Base-by-base conservation (phyloP, 192 early-diverging fungal genomes). In the Dissophora ornata region DNA sequence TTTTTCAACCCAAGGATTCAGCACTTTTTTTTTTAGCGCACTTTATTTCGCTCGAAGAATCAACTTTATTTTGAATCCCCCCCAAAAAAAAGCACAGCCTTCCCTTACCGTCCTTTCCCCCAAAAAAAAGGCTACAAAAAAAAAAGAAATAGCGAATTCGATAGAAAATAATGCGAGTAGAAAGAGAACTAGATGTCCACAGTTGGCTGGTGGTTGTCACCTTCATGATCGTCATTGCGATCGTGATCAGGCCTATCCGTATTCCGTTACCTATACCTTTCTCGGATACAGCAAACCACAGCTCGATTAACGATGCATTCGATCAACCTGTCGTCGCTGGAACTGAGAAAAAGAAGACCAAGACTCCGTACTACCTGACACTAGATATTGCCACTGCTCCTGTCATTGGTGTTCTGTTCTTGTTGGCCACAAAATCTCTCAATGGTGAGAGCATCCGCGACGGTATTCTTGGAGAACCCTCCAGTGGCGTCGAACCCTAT, bases 381-480 rank as follows among this genome's bases (percentile, higher is more conserved):
- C 73, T 95, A 8, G 83, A 93, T 57, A 81, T 92, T 26, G 91
- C 90, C 33, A 89, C 92, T 0, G 88, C 91, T 1, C 93, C 94
- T 4, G 82, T 90, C 22, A 16, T 91, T 11, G 91, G 84, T 1
- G 86, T 93, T 13, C 60, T 92, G n/a, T 25, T 96, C 38, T 77
- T 96, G 18, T 79, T 91, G 56, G 84, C 89, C 1, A 85, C 85
- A 2, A 77, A 62, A 5, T 69, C 86, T 0, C 92, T 93, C 32
- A 36, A 47, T 16, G 69, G 81, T 7, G 56, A 63, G 7, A 61
- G 67, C 32, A 80, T 86, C 25, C 44, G 45, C 26, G 29, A 75
- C 52, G 73, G 73, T 2, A 77, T 77, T 32, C 58, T 77, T 12
- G 73, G 73, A n/a, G 58, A 46, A 19, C 73, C 64, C 13, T 29